Evolutionary conservation across 2,329 filamentous ascomycete genomes (phyloP).

Genomic region (Tolypocladium guangdongense): DNA sequence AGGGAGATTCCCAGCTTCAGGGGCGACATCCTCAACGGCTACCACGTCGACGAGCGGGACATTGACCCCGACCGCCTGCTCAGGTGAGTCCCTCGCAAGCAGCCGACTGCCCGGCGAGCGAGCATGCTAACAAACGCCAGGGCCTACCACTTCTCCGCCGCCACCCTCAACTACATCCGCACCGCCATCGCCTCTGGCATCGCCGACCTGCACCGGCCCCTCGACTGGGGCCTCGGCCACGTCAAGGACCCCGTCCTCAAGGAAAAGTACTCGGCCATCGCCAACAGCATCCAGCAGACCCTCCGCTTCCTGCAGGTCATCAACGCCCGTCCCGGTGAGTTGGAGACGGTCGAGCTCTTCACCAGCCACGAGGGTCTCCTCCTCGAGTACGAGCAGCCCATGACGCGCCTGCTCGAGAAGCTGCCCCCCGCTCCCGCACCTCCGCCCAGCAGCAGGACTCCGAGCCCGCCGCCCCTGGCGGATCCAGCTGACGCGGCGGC

Average conservation of each 20-base stretch:
- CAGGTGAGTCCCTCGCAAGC: constrained; percentile 29
- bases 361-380: constrained; percentile 92
- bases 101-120: too few species aligned
- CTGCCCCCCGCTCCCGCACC: constrained; percentile 28
- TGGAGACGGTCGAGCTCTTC: constrained; percentile 89
- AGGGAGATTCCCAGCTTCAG: constrained; percentile 80
- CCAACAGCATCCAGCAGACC: constrained; percentile 78
- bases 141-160: constrained; percentile 92
- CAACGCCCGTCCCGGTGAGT: constrained; percentile 70
- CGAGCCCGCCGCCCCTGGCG: constrained; percentile 28
- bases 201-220: constrained; percentile 82
- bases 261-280: constrained; percentile 75
- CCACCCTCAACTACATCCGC: constrained; percentile 87
- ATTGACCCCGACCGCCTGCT: constrained; percentile 80
- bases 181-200: constrained; percentile 77
- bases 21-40: constrained; percentile 93
- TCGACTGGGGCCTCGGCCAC: constrained; percentile 92
- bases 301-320: constrained; percentile 91
- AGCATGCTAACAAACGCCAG: constrained; percentile 23
- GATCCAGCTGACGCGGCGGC: constrained; percentile 12
- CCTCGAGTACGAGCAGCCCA: constrained; percentile 83
- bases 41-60: constrained; percentile 59
- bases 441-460: constrained; percentile 13
- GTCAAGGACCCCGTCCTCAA: constrained; percentile 76
- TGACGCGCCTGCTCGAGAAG: constrained; percentile 66